Base-by-base conservation (phyloP, 139 green algal species). In the Astrephomene gubernaculifera region DNA sequence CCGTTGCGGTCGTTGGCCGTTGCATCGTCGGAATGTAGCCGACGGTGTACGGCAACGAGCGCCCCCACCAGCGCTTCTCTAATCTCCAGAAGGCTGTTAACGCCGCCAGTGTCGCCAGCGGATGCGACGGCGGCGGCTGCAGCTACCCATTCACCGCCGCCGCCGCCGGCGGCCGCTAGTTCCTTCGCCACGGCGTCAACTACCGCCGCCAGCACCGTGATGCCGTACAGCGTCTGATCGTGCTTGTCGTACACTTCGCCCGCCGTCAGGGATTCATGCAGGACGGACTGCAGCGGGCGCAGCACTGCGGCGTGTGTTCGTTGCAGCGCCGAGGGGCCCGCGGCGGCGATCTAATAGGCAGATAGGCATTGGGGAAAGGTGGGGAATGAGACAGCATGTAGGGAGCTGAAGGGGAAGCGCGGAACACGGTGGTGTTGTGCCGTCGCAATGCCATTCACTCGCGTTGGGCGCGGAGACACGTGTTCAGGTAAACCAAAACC, bases 261-360 rank as follows among this genome's bases (percentile, higher is more conserved):
- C 7, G 43, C 0, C 9, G 78, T n/a, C 36, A 72, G 57, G 29
- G 60, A 72, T 10, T 68, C 41, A 2, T 4, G 19, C 65, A 86
- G 64, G 27, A 19, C 21, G 31, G 43, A 2, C 33, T 39, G 61
- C 21, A 84, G 9, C 10, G 49, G 63, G 2, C 2, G 1, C n/a
- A 84, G 60, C 21, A n/a, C 78, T 24, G 41, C 39, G n/a, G 78
- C 29, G 24, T 68, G 45, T 2, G 63, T 35, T 10, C 44, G 63
- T 7, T 4, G 12, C 29, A 67, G 68, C 22, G 65, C 33, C 5
- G 2, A 33, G 6, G 64, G 79, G 0, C 65, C 79, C 17, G 79
- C 79, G 65, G 79, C 79, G 49, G 25, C 35, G 12, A 86, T 25
- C 78, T 84, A n/a, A n/a, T n/a, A n/a, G n/a, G n/a, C n/a, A n/a